Evolutionary conservation across 495 filamentous ascomycete species (phyloP), one percentile per base, ranked within the genome.

Genomic region (Penicillium verhagenii): DNA sequence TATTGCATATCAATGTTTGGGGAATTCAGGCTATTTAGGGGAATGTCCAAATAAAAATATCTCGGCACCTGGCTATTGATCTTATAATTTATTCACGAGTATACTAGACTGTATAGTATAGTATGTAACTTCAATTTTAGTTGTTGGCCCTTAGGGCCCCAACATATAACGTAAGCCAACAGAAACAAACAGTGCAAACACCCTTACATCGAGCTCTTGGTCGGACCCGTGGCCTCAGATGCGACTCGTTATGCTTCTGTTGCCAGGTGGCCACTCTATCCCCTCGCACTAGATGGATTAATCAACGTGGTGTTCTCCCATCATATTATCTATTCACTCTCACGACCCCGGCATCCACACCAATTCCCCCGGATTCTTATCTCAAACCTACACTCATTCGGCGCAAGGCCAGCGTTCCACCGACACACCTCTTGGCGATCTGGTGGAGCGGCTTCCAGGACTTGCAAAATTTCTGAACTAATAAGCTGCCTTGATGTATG

Each of bases 191-290:
- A 61, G 44, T 55, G 58, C 60, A 59, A 61, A 63, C 56, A 35
- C 26, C 33, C 28, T 31, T 51, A 54, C 54, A 60, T 61, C 54
- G 16, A 45, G 13, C 39, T 11, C 14, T 23, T 51, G 45, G 63
- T 58, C 53, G 56, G 61, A 62, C 61, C 61, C 61, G 61, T 67
- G 64, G 63, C 64, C 64, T 67, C 54, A 55, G 58, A 61, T 56
- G 56, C 52, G 56, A 42, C 58, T 59, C 58, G 33, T 62, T 57
- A 54, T 57, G 56, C 37, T 65, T 69, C 69, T 69, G 57, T 62
- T 71, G 68, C 67, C 71, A 76, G 59, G 66, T 74, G 71, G 68
- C 70, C 72, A 71, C 60, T 55, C 57, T 56, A 64, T 64, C 54
- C 53, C 51, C 61, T 66, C 52, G 50, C 56, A 55, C 54, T 51